Evolutionary conservation across 495 filamentous ascomycete genomes (phyloP).

Genomic region (Penicillium cataractarum): DNA sequence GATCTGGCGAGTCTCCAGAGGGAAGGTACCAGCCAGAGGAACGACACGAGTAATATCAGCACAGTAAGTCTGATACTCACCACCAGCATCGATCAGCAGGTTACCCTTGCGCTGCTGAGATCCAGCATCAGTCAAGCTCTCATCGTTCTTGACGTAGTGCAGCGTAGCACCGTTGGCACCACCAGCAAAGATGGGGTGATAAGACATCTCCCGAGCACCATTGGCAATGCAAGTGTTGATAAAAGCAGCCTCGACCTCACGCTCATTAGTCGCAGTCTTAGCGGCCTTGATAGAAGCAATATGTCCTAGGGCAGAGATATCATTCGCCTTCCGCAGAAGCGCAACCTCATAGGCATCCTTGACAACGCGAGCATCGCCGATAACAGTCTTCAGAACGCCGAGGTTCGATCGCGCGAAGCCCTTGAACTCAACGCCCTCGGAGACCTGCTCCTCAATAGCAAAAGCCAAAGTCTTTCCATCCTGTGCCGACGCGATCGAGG

Average conservation of each 20-base stretch:
- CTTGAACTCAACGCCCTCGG: conserved; percentile 64
- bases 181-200: conserved; percentile 79
- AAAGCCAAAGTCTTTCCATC: conserved; percentile 60
- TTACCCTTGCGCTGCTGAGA: conserved; percentile 64
- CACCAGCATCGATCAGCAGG: conserved; percentile 82
- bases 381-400: conserved; percentile 67
- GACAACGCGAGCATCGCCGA: conserved; percentile 75
- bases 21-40: conserved; percentile 78
- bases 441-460: conserved; percentile 72
- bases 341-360: conserved; percentile 88
- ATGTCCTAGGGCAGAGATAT: conserved; percentile 77
- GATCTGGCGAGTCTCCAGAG: conserved; percentile 69
- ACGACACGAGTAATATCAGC: conserved; percentile 91
- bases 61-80: conserved; percentile 79
- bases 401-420: conserved; percentile 66
- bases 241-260: conserved; percentile 80
- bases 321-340: conserved; percentile 80
- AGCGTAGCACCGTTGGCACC: conserved; percentile 81
- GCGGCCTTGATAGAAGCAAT: conserved; percentile 68
- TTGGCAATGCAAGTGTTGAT: conserved; percentile 72
- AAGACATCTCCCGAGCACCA: conserved; percentile 77
- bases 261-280: conserved; percentile 71
- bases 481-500: conserved; percentile 44
- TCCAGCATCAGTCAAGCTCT: conserved; percentile 49
- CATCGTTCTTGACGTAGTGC: conserved; percentile 83